Percentiles rank a stretch among this genome's conserved stretches.
Conservation (phyloP, 73 alveolate species). For the Paramecium sexaurelia region DNA sequence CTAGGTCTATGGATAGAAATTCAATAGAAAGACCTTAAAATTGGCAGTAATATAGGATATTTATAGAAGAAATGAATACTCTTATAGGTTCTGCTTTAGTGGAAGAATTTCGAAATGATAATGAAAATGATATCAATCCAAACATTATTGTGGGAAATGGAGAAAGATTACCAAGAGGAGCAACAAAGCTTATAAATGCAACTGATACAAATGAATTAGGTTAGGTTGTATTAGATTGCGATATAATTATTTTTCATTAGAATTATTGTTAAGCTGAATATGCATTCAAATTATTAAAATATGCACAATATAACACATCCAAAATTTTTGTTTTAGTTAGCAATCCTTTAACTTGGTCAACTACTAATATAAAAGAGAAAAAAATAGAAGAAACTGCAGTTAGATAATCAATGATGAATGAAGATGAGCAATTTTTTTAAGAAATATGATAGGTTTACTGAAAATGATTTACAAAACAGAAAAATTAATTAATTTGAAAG, state of each 20-base stretch:
- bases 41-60: not conserved
- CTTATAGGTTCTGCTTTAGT: slow-evolving; percentile 61
- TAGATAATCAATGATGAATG: not conserved
- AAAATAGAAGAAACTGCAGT: not conserved
- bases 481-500: not conserved
- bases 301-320: not conserved
- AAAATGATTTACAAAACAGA: not conserved
- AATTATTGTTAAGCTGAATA: slow-evolving; percentile 32
- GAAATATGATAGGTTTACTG: not conserved
- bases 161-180: slow-evolving; percentile 59
- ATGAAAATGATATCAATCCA: slow-evolving; percentile 64
- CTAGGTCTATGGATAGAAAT: slow-evolving; percentile 49
- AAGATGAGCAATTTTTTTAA: not conserved
- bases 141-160: slow-evolving; percentile 58
- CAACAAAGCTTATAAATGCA: slow-evolving; percentile 29
- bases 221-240: slow-evolving; percentile 27
- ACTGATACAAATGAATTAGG: not conserved
- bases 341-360: not conserved
- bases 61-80: slow-evolving; percentile 29
- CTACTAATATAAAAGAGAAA: not conserved
- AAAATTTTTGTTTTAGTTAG: not conserved
- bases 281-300: slow-evolving; percentile 30
- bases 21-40: not conserved
- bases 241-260: not conserved
- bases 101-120: slow-evolving; percentile 68